phyloP scores from a whole-genome alignment of 768 basidiomycete species.

The Clavulina sp. region DNA sequence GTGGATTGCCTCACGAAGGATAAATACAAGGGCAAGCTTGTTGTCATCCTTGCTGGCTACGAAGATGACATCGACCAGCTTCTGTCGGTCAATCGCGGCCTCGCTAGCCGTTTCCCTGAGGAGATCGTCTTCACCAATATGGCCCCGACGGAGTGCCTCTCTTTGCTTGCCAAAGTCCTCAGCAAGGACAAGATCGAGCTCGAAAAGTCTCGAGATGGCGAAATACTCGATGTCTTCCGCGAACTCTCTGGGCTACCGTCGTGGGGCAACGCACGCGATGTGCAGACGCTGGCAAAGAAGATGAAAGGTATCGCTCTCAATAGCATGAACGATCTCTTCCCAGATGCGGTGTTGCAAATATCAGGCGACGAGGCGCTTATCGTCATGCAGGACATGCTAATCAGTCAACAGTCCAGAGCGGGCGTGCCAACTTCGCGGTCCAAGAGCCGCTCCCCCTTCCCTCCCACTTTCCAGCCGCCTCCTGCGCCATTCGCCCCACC shows the following conservation, averaged over 20 bases:
- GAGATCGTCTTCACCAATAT: slow-evolving; percentile 39
- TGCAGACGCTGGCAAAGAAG: slow-evolving; percentile 33
- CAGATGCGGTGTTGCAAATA: slow-evolving; percentile 13
- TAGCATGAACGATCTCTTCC: slow-evolving; percentile 9
- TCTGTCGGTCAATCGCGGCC: slow-evolving; percentile 38
- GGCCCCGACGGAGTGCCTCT: slow-evolving; percentile 29
- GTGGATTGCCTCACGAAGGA: slow-evolving; percentile 45
- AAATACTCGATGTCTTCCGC: neutral
- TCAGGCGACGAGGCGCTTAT: slow-evolving; percentile 17
- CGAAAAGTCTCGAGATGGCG: slow-evolving; percentile 22
- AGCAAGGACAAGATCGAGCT: slow-evolving; percentile 26
- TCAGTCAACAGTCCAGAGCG: slow-evolving; percentile 1
- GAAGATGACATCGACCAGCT: slow-evolving; percentile 48
- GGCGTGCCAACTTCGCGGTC: neutral
- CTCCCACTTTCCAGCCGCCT: neutral
- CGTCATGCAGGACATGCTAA: slow-evolving; percentile 14
- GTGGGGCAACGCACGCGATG: slow-evolving; percentile 58
- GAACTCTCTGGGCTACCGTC: slow-evolving; percentile 29
- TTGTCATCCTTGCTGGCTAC: slow-evolving; percentile 56
- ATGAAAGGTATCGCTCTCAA: slow-evolving; percentile 29
- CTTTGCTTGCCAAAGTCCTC: slow-evolving; percentile 32
- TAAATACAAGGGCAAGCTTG: slow-evolving; percentile 36
- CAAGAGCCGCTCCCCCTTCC: neutral
- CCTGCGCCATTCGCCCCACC: neutral
- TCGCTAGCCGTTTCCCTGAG: slow-evolving; percentile 52